Conservation (phyloP, 176 grass and related monocot genomes). For the Ananas comosus region DNA sequence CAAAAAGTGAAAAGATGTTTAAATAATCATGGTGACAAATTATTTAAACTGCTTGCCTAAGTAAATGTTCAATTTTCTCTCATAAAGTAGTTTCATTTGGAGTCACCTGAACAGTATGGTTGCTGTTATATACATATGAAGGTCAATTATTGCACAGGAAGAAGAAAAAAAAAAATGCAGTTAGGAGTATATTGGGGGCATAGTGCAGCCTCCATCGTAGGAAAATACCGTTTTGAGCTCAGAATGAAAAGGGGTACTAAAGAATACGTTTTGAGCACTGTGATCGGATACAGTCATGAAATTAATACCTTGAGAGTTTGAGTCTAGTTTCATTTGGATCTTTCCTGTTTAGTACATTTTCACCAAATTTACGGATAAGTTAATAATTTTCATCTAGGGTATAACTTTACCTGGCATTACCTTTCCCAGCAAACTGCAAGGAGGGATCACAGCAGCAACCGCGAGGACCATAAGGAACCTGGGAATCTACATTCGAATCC, state of each 20-base stretch:
- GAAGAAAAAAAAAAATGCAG: too few relatives aligned
- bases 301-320: not conserved
- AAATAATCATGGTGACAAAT: too few relatives aligned
- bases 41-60: too few relatives aligned
- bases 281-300: not conserved
- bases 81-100: too few relatives aligned
- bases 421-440: slow-evolving; percentile 30
- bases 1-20: too few relatives aligned
- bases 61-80: too few relatives aligned
- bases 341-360: not conserved
- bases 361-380: not conserved
- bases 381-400: not conserved
- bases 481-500: slow-evolving; percentile 35
- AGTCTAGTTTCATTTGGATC: not conserved
- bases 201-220: too few relatives aligned
- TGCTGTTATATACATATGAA: too few relatives aligned
- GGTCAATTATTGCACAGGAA: too few relatives aligned
- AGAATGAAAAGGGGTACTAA: not conserved
- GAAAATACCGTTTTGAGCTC: too few relatives aligned
- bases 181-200: too few relatives aligned
- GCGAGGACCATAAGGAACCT: slow-evolving; percentile 21
- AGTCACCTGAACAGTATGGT: too few relatives aligned
- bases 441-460: slow-evolving; percentile 14
- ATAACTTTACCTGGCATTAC: slow-evolving; percentile 18
- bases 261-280: not conserved